These are phyloP conservation scores for Microdochium bolleyi DNA, from an alignment of 2,329 filamentous ascomycete genomes.

Conservation along the genomic window DNA sequence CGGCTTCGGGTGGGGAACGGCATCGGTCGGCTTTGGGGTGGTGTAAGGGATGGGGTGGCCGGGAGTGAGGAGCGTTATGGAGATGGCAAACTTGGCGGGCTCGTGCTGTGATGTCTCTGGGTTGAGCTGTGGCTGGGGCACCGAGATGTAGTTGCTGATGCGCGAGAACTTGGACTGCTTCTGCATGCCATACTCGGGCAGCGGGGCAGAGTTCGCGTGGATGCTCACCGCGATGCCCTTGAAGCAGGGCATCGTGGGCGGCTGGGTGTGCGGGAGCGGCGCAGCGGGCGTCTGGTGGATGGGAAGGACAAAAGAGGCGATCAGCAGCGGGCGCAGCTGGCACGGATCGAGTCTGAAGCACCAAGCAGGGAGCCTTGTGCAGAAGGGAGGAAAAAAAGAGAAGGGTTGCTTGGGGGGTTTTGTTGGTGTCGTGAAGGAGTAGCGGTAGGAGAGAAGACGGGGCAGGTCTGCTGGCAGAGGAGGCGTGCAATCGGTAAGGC, in stretches of 20 bases:
- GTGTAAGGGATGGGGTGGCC: constrained; percentile 89
- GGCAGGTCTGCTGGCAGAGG: not conserved
- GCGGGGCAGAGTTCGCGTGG: constrained; percentile 71
- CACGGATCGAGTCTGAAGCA: not conserved
- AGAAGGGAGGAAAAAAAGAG: not conserved
- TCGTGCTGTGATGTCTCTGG: constrained; percentile 69
- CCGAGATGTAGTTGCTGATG: constrained; percentile 95
- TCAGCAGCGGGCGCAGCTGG: not conserved
- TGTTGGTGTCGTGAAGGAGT: not conserved
- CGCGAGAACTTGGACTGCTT: constrained; percentile 84
- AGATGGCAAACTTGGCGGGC: constrained; percentile 94
- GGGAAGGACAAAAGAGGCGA: not conserved
- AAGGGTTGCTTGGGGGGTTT: not conserved
- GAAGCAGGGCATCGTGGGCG: constrained; percentile 76
- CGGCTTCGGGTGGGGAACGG: constrained; percentile 72
- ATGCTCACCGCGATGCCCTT: constrained; percentile 98
- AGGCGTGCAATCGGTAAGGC: not conserved
- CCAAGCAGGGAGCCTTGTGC: not conserved
- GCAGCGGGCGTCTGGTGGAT: not conserved
- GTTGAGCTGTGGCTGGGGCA: constrained; percentile 77
- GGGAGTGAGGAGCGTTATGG: constrained; percentile 88
- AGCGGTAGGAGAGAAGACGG: not conserved
- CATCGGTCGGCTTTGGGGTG: constrained; percentile 68
- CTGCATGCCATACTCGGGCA: constrained; percentile 90
- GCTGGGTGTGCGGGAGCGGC: not conserved